Conservation (phyloP, 768 basidiomycete species). For the Serendipita indica region DNA sequence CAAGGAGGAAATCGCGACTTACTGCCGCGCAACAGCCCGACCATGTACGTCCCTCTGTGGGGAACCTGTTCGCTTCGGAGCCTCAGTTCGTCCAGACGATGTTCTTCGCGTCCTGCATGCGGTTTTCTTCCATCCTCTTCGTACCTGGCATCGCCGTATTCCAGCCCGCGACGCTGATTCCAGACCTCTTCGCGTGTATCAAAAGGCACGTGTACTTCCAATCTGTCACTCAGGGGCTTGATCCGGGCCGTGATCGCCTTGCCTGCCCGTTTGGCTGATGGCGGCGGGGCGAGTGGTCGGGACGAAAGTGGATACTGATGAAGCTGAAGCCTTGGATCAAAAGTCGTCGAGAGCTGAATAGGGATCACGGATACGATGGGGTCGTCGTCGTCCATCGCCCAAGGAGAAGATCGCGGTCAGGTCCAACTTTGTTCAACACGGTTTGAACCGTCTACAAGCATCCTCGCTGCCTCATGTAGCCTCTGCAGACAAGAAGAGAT, state of each 20-base stretch:
- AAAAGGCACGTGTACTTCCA: slow-evolving; percentile 72
- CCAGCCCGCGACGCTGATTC: slow-evolving; percentile 55
- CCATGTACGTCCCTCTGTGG: slow-evolving; percentile 50
- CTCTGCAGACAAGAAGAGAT: too few relatives aligned
- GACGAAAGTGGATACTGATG: slow-evolving; percentile 71
- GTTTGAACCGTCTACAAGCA: too few relatives aligned
- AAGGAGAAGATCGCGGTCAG: slow-evolving; percentile 7
- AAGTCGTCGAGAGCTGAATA: slow-evolving; percentile 50
- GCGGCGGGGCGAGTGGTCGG: slow-evolving; percentile 59
- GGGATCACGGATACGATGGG: slow-evolving; percentile 53
- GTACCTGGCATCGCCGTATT: slow-evolving; percentile 45
- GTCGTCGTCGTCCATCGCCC: slow-evolving; percentile 29
- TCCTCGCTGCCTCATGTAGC: too few relatives aligned
- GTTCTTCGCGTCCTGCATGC: slow-evolving; percentile 36
- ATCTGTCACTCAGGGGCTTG: slow-evolving; percentile 43
- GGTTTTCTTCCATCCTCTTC: slow-evolving; percentile 65
- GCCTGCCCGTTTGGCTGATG: slow-evolving; percentile 54
- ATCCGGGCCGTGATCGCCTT: slow-evolving; percentile 63
- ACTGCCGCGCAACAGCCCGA: slow-evolving; percentile 69
- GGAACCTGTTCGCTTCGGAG: slow-evolving; percentile 58
- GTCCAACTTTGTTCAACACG: too few relatives aligned
- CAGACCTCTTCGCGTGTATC: slow-evolving; percentile 70
- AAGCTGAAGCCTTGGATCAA: slow-evolving; percentile 50
- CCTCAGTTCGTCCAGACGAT: slow-evolving; percentile 53
- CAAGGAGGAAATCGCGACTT: slow-evolving; percentile 16